Percentiles rank a stretch among this genome's conserved stretches.
Conservation (phyloP, 1,139 yeast species). For the Williopsis jadinii region DNA sequence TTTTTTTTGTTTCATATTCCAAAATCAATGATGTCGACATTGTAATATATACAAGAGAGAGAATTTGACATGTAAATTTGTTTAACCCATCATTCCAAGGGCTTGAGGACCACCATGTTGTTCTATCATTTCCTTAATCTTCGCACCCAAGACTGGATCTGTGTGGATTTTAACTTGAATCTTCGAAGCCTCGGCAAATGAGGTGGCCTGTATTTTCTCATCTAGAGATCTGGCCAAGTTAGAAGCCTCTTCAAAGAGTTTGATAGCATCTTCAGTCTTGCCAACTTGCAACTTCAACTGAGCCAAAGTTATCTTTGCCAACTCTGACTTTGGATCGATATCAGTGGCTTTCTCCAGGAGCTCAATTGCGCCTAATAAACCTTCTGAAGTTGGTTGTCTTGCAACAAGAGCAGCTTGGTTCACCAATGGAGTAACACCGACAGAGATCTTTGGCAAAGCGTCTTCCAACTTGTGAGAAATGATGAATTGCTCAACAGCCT, state of each 20-base stretch:
- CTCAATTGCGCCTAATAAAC: constrained; percentile 55
- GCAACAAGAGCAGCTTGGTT: constrained; percentile 79
- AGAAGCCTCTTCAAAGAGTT: constrained; percentile 75
- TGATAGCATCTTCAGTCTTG: constrained; percentile 74
- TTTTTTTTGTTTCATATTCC: too few species aligned
- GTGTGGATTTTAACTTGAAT: constrained; percentile 67
- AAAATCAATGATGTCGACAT: too few species aligned
- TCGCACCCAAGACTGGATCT: constrained; percentile 50
- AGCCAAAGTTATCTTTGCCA: constrained; percentile 84
- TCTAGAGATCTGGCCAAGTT: constrained; percentile 74
- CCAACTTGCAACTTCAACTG: constrained; percentile 84
- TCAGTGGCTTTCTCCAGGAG: constrained; percentile 72
- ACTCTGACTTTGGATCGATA: constrained; percentile 81
- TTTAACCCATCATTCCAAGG: neutral
- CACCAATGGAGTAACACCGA: constrained; percentile 86
- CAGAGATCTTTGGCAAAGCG: constrained; percentile 39
- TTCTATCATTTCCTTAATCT: constrained; percentile 37
- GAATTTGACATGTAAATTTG: neutral
- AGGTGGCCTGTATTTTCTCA: constrained; percentile 87
- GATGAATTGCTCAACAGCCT: constrained; percentile 81
- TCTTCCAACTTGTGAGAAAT: constrained; percentile 77
- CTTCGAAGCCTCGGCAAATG: constrained; percentile 87
- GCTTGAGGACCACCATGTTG: constrained; percentile 15
- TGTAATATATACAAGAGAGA: too few species aligned
- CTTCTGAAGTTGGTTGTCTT: constrained; percentile 46